A percentile compares a stretch with the other conserved stretches of the same genome.
phyloP scores from a whole-genome alignment of 768 basidiomycete species.

The Piloderma croceum region DNA sequence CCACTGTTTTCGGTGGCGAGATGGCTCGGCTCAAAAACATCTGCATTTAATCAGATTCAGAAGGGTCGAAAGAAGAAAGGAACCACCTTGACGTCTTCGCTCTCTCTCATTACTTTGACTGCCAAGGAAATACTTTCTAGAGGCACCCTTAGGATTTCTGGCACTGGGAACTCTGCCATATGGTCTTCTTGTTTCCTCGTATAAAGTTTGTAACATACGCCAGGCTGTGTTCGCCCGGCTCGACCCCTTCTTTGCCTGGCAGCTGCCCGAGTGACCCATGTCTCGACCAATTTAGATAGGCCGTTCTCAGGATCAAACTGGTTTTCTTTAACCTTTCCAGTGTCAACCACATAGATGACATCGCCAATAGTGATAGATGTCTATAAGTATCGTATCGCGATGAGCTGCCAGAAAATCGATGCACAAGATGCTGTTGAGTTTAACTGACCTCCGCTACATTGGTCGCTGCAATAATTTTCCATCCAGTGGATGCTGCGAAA shows the following conservation, averaged over 20 bases:
- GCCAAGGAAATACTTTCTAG: conserved; percentile 77
- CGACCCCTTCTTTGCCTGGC: conserved; percentile 82
- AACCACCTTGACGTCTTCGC: conserved; percentile 69
- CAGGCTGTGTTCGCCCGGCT: conserved; percentile 81
- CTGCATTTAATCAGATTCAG: conserved; percentile 27
- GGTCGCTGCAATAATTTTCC: conserved; percentile 87
- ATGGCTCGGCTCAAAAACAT: conserved; percentile 68
- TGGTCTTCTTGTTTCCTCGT: conserved; percentile 64
- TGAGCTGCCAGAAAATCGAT: conserved; percentile 8
- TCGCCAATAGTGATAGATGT: conserved; percentile 93
- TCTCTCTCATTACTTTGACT: conserved; percentile 73
- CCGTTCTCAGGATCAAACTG: conserved; percentile 64
- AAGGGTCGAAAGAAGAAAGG: conserved; percentile 13
- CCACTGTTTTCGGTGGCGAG: conserved; percentile 70
- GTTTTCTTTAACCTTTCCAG: conserved; percentile 83
- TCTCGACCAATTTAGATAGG: conserved; percentile 72
- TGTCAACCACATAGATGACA: conserved; percentile 90
- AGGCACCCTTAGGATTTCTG: conserved; percentile 85
- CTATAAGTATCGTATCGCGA: conserved; percentile 38
- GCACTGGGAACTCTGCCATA: conserved; percentile 69
- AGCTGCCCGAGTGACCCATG: conserved; percentile 73
- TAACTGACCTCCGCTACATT: conserved; percentile 89
- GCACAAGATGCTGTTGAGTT: no score
- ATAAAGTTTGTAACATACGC: conserved; percentile 85
- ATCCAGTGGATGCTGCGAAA: conserved; percentile 54